Evolutionary conservation across 176 grass and related monocot species (phyloP), one percentile per base, ranked within the genome.

Genomic region (Triticum dicoccoides): DNA sequence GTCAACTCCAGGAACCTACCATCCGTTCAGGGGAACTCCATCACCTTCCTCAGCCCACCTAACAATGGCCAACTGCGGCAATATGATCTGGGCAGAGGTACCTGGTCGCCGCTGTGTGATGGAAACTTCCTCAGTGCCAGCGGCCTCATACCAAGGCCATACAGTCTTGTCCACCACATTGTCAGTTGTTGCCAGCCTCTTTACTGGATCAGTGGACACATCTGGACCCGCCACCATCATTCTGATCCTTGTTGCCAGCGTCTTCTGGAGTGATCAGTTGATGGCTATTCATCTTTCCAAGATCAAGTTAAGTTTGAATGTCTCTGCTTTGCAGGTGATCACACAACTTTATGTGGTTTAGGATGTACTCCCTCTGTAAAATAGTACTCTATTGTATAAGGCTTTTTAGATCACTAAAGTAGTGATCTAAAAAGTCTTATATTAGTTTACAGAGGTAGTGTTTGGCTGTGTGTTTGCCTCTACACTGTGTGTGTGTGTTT

Each of bases 181-280:
- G 38, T 73, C 21, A 44, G 70, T 41, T 44, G 38, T 73, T 25
- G 70, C 41, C 71, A 74, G n/a, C 71, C 12, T 74, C 71, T 74
- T 74, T 74, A 44, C 41, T 74, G 71, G 71, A 74, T 49, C 41
- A 74, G n/a, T 74, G 71, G 71, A 14, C 11, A 47, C 12, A 74
- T 74, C 0, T 74, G 41, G 71, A 45, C 39, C 11, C 39, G 71
- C 23, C 23, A 47, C 23, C 71, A 74, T 74, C 0, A 15, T 45
- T 74, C 3, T 47, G 3, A 3, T 5, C n/a, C 7, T 13, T 6
- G 71, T 47, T 74, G 71, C 39, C 39, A 0, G 3, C 41, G 41
- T 42, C 41, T 42, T 25, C 70, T 73, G 70, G n/a, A 27, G 4
- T 73, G 70, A 27, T 24, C 70, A 73, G 70, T 41, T 73, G 20